Evolutionary conservation across 345 rosid species (phyloP).

Genomic region (Lumnitzera racemosa): DNA sequence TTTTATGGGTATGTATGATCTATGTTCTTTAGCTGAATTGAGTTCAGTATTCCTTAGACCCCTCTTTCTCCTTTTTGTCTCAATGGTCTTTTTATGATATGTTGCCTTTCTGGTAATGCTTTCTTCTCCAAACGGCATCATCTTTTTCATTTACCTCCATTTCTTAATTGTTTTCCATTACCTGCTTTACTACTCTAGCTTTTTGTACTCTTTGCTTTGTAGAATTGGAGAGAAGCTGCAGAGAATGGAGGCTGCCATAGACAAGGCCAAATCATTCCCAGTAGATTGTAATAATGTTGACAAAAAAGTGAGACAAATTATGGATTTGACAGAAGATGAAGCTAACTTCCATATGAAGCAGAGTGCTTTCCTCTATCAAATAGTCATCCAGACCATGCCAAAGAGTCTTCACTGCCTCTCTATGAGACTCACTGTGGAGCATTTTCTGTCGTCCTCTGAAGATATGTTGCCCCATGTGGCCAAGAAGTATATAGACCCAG

Average conservation of each 20-base stretch:
- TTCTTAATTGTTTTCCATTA: too few species aligned
- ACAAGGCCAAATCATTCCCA: slow-evolving; percentile 58
- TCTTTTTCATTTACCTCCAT: too few species aligned
- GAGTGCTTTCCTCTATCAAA: slow-evolving; percentile 41
- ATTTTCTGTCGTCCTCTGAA: slow-evolving; percentile 49
- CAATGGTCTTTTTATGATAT: too few species aligned
- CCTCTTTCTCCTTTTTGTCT: too few species aligned
- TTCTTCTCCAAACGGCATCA: too few species aligned
- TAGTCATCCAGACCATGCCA: slow-evolving; percentile 89
- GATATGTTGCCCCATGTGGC: slow-evolving; percentile 34
- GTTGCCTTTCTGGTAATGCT: too few species aligned
- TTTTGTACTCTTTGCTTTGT: slow-evolving; percentile 14
- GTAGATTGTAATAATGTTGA: slow-evolving; percentile 83
- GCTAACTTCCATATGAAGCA: slow-evolving; percentile 49
- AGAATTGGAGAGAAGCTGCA: slow-evolving; percentile 64
- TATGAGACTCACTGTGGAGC: slow-evolving; percentile 78
- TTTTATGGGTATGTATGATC: too few species aligned
- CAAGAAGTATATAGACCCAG: slow-evolving; percentile 55
- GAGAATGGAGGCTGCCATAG: slow-evolving; percentile 62
- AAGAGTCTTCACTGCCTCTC: slow-evolving; percentile 94
- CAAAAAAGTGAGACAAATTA: slow-evolving; percentile 89
- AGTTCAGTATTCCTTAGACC: too few species aligned
- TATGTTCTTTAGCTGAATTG: too few species aligned
- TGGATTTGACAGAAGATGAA: slow-evolving; percentile 86
- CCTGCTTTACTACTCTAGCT: slow-evolving; percentile 6